Conservation (phyloP, 164 flowering plant species). For the Magnolia sinica region DNA sequence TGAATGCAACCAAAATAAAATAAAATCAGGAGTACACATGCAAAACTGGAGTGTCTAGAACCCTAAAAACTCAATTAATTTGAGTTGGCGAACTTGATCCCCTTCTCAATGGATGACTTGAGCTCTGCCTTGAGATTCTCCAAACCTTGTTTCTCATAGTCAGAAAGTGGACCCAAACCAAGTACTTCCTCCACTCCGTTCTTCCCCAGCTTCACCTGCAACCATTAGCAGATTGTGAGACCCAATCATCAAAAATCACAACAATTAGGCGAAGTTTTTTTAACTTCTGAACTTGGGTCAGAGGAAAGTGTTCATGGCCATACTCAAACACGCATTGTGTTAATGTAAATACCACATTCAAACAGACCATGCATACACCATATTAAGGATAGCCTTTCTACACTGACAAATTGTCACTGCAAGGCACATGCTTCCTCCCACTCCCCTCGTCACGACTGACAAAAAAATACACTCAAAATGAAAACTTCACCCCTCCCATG, state of each 20-base stretch:
- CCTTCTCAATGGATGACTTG: conserved; percentile 83
- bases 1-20: neutral
- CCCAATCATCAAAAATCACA: neutral
- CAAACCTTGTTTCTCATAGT: conserved; percentile 79
- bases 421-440: too few species aligned
- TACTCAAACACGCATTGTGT: too few species aligned
- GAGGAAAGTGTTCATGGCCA: too few species aligned
- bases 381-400: too few species aligned
- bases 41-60: conserved; percentile 6
- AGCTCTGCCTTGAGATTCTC: conserved; percentile 77
- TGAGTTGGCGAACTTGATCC: conserved; percentile 70
- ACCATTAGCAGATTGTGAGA: neutral
- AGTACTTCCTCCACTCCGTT: conserved; percentile 88
- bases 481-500: too few species aligned
- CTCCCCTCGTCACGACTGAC: too few species aligned
- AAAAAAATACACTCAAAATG: too few species aligned
- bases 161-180: conserved; percentile 72
- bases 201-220: conserved; percentile 93
- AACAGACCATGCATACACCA: too few species aligned
- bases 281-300: too few species aligned
- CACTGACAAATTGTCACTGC: too few species aligned
- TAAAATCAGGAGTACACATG: conserved; percentile 7
- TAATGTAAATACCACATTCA: too few species aligned
- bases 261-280: neutral
- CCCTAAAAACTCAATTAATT: conserved; percentile 5